Base-by-base conservation (phyloP, 441 rosid genomes). In the Pelargonium australe region DNA sequence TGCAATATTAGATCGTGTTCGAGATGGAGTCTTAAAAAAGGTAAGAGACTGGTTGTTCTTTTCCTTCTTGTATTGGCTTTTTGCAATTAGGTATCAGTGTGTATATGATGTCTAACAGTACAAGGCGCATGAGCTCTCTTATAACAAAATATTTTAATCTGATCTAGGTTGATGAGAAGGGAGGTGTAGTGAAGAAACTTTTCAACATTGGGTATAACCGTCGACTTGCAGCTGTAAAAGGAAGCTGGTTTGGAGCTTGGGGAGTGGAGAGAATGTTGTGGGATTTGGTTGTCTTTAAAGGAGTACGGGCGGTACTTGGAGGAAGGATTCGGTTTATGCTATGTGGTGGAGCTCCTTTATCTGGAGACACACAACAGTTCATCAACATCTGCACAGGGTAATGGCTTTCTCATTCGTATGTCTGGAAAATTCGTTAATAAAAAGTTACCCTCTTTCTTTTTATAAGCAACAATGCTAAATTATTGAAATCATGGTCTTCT, bases 201-300 rank as follows among this genome's bases (percentile, higher is more conserved):
- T 91, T 94, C 70, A 68, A 86, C 76, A 73, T 86, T 78, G 88
- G 82, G 51, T 94, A 84, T 80, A 84, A 84, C 70, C 92, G 99
- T 17, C 81, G 84, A 49, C 69, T 88, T 57, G 82, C 87, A 51
- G 94, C 96, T 61, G 75, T 94, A 69, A 86, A 94, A 81, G 99
- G 99, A 80, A 94, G 90, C 80, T 89, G 91, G 92, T 80, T 91
- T 80, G 99, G 99, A 78, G 99, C 99, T 61, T 86, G 94, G 95
- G 93, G 92, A 69, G 70, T 86, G 72, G 98, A 94, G 84, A 82
- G 77, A 74, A 74, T 78, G 75, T 68, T 91, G 40, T 94, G 97
- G 99, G 95, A 91, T 68, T 68, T 72, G 63, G 16, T 88, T 64
- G 84, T 91, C 51, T 94, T 94, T 75, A 87, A 81, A 63, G 78